A percentile compares a stretch with the other conserved stretches of the same genome.
Conservation (phyloP, 176 grass and related monocot genomes). For the Oryza officinalis region DNA sequence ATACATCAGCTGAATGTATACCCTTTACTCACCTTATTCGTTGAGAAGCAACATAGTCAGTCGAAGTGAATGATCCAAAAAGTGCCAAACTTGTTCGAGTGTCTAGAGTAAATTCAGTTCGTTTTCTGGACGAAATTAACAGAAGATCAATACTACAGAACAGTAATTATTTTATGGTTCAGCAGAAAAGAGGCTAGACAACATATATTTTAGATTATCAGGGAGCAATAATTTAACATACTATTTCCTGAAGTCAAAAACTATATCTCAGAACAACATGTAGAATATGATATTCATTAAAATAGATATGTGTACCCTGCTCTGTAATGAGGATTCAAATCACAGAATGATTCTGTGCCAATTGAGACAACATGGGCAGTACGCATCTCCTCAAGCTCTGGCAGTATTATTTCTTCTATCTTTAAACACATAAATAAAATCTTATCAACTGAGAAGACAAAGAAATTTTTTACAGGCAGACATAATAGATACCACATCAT, state of each 20-base stretch:
- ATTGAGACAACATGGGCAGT: slow-evolving; percentile 91
- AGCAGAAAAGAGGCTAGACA: not conserved
- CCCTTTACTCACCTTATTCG: slow-evolving; percentile 66
- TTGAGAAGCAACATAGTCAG: slow-evolving; percentile 92
- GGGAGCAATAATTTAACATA: not conserved
- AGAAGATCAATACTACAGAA: slow-evolving; percentile 17
- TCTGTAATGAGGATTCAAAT: slow-evolving; percentile 74
- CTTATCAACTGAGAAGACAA: slow-evolving; percentile 32
- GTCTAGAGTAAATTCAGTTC: slow-evolving; percentile 73
- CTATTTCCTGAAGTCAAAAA: slow-evolving; percentile 10
- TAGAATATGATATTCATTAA: slow-evolving; percentile 22
- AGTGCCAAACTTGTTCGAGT: slow-evolving; percentile 87
- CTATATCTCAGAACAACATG: slow-evolving; percentile 14
- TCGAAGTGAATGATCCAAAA: slow-evolving; percentile 77
- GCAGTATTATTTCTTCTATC: slow-evolving; percentile 91
- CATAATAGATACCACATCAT: slow-evolving; percentile 12
- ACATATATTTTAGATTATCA: not conserved
- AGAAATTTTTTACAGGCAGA: slow-evolving; percentile 18
- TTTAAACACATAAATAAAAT: slow-evolving; percentile 51
- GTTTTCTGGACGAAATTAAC: slow-evolving; percentile 46
- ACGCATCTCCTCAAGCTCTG: slow-evolving; percentile 96
- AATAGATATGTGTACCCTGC: slow-evolving; percentile 47
- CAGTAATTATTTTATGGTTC: not conserved
- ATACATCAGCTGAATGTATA: slow-evolving; percentile 20
- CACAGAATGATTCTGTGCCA: slow-evolving; percentile 81